These are phyloP conservation scores for Heliocybe sulcata DNA, from an alignment of 1,284 basidiomycete genomes.

Conservation along the genomic window DNA sequence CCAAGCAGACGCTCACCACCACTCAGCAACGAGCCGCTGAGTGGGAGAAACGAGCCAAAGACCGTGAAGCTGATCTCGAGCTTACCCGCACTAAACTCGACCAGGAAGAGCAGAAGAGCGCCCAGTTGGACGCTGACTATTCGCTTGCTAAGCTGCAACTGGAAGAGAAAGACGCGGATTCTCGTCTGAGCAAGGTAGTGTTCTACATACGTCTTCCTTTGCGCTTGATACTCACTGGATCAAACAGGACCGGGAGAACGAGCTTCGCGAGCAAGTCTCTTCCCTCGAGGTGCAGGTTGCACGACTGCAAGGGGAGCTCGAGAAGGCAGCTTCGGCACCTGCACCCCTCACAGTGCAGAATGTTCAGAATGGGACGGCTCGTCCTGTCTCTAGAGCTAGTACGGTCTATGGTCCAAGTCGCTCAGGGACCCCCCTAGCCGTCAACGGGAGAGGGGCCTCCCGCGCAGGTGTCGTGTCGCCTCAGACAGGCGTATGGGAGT, in stretches of 20 bases:
- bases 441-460: slow-evolving; percentile 17
- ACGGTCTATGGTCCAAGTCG: slow-evolving; percentile 41
- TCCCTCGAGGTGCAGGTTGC: slow-evolving; percentile 55
- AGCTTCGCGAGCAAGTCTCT: slow-evolving; percentile 58
- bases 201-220: neutral
- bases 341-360: slow-evolving; percentile 24
- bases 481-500: slow-evolving; percentile 59
- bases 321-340: slow-evolving; percentile 31
- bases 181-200: slow-evolving; percentile 55
- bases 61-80: slow-evolving; percentile 57
- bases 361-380: slow-evolving; percentile 16
- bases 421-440: slow-evolving; percentile 29
- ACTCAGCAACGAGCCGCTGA: slow-evolving; percentile 70
- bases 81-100: slow-evolving; percentile 51
- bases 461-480: slow-evolving; percentile 36
- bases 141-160: slow-evolving; percentile 59
- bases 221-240: neutral
- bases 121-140: slow-evolving; percentile 63
- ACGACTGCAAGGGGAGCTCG: slow-evolving; percentile 53
- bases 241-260: slow-evolving; percentile 64
- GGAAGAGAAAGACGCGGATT: slow-evolving; percentile 66
- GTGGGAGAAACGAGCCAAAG: slow-evolving; percentile 73
- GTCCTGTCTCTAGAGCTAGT: slow-evolving; percentile 67
- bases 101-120: slow-evolving; percentile 53
- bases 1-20: slow-evolving; percentile 58